phyloP scores from a whole-genome alignment of 768 basidiomycete genomes.

The Strobilomyces echinocephalus region DNA sequence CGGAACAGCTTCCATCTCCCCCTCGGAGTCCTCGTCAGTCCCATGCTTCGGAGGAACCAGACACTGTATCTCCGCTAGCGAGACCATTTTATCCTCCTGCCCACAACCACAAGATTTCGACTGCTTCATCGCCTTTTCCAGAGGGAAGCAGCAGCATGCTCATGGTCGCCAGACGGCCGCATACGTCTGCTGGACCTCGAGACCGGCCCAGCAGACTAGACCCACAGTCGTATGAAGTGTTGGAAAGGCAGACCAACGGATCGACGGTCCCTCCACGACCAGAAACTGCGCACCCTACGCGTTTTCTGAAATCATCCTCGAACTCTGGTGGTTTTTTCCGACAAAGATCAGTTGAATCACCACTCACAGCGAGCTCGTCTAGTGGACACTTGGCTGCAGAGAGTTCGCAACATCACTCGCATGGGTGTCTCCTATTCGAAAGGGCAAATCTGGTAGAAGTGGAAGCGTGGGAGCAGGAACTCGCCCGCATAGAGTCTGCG shows the following conservation, averaged over 20 bases:
- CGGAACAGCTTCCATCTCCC: slow-evolving; percentile 36
- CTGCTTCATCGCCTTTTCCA: slow-evolving; percentile 29
- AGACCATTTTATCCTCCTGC: slow-evolving; percentile 5
- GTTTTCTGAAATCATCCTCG: slow-evolving; percentile 6
- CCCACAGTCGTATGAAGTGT: slow-evolving; percentile 8
- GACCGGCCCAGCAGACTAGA: slow-evolving; percentile 42
- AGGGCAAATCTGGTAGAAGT: slow-evolving; percentile 36
- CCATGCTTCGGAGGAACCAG: slow-evolving; percentile 7
- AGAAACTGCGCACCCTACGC: slow-evolving; percentile 26
- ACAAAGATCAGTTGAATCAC: slow-evolving; percentile 19
- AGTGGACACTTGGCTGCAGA: slow-evolving; percentile 40
- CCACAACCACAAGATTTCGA: slow-evolving; percentile 28
- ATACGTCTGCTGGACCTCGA: slow-evolving; percentile 70
- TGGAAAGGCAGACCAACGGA: slow-evolving; percentile 15
- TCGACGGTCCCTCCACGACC: slow-evolving; percentile 19
- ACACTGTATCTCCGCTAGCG: slow-evolving; percentile 1
- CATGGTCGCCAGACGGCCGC: slow-evolving; percentile 49
- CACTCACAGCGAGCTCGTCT: slow-evolving; percentile 37
- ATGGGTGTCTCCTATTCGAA: slow-evolving; percentile 20
- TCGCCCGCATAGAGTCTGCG: slow-evolving; percentile 61
- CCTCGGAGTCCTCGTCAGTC: slow-evolving; percentile 31
- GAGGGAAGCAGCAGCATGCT: slow-evolving; percentile 23
- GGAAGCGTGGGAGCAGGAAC: slow-evolving; percentile 76
- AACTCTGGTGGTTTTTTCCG: slow-evolving; percentile 16
- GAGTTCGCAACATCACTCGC: slow-evolving; percentile 13